Evolutionary conservation across 208 protist species (phyloP).

Genomic region (Leptomonas pyrrhocoris): DNA sequence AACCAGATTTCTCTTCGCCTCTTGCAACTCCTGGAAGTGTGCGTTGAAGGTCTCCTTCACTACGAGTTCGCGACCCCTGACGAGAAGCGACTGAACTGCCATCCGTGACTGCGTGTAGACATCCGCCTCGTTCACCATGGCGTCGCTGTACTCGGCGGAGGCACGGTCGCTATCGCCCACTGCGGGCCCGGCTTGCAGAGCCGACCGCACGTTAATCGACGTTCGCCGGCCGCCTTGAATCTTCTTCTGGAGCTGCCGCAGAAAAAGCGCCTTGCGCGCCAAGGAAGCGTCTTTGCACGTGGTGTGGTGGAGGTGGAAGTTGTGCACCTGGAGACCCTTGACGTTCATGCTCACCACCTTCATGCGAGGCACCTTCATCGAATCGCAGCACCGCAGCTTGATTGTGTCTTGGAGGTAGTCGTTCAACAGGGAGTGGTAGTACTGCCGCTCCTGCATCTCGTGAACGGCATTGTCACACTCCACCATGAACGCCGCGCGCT

Average conservation of each 20-base stretch:
- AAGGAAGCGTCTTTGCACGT: constrained; percentile 37
- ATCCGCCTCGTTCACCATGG: constrained; percentile 59
- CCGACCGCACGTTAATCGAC: constrained; percentile 7
- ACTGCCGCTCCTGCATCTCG: constrained; percentile 65
- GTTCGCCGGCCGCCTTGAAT: constrained; percentile 14
- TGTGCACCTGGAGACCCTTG: constrained; percentile 63
- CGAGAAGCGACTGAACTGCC: constrained; percentile 69
- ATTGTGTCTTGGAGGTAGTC: constrained; percentile 80
- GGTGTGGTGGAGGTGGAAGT: constrained; percentile 76
- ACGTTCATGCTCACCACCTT: constrained; percentile 66
- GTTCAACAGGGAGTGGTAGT: constrained; percentile 74
- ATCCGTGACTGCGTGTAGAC: constrained; percentile 70
- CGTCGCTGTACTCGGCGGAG: constrained; percentile 7
- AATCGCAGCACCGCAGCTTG: constrained; percentile 71
- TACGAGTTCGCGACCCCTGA: constrained; percentile 48
- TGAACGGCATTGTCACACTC: constrained; percentile 63
- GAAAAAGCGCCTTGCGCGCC: constrained; percentile 77
- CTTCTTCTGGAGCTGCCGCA: constrained; percentile 65
- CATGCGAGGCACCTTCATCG: constrained; percentile 76
- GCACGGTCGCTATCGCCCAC: constrained; percentile 1
- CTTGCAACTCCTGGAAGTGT: constrained; percentile 53
- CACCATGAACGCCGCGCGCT: constrained; percentile 64
- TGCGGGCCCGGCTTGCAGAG: neutral
- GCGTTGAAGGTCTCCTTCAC: constrained; percentile 77
- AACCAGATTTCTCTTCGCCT: constrained; percentile 60